Evolutionary conservation across 192 early-diverging fungal species (phyloP).

Genomic region (Dissophora globulifera): DNA sequence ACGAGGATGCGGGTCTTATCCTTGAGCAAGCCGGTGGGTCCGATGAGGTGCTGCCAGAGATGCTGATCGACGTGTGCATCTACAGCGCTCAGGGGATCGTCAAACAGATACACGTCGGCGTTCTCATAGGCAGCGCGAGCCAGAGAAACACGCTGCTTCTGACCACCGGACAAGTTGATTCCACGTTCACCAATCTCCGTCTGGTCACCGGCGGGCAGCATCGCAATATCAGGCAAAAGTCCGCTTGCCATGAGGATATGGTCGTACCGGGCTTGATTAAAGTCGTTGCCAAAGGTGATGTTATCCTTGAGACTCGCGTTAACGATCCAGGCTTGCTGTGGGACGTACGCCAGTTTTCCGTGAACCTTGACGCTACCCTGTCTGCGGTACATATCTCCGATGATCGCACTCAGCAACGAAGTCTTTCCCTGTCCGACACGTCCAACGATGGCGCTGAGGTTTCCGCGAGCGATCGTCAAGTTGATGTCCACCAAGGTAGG

Average conservation of each 20-base stretch:
- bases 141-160: slow-evolving; percentile 76
- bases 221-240: slow-evolving; percentile 84
- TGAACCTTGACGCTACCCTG: slow-evolving; percentile 73
- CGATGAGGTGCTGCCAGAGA: slow-evolving; percentile 90
- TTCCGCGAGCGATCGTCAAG: slow-evolving; percentile 51
- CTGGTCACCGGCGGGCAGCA: slow-evolving; percentile 86
- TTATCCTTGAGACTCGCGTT: slow-evolving; percentile 90
- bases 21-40: slow-evolving; percentile 82
- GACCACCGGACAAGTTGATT: slow-evolving; percentile 92
- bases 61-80: slow-evolving; percentile 69
- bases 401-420: slow-evolving; percentile 58
- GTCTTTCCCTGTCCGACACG: slow-evolving; percentile 75
- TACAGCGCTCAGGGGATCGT: slow-evolving; percentile 69
- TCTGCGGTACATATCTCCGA: slow-evolving; percentile 88
- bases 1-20: slow-evolving; percentile 85
- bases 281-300: slow-evolving; percentile 87
- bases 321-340: slow-evolving; percentile 88
- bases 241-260: slow-evolving; percentile 80
- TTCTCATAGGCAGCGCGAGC: slow-evolving; percentile 87
- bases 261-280: slow-evolving; percentile 78
- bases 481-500: slow-evolving; percentile 48
- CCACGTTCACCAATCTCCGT: slow-evolving; percentile 95
- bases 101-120: slow-evolving; percentile 69
- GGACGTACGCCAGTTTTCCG: slow-evolving; percentile 75
- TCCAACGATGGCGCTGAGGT: slow-evolving; percentile 84